phyloP scores from a whole-genome alignment of 345 rosid genomes.

The Hibiscus trionum region DNA sequence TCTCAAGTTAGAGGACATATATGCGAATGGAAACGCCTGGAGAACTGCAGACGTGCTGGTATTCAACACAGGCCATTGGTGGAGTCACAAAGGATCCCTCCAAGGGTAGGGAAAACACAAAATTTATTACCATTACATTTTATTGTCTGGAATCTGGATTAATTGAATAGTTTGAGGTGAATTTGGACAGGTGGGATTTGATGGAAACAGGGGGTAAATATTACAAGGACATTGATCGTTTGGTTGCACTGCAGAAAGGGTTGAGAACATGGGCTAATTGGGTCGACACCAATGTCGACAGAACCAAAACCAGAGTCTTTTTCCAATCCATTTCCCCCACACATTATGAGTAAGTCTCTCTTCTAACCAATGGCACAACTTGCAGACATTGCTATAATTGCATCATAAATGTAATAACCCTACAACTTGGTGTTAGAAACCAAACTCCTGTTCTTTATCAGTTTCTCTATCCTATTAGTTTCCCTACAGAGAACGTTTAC shows the following conservation, averaged over 20 bases:
- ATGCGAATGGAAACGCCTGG: slow-evolving; percentile 70
- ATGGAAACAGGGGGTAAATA: slow-evolving; percentile 64
- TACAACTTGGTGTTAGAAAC: neutral
- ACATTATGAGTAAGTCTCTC: slow-evolving; percentile 62
- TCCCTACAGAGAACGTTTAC: no score
- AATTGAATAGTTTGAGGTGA: neutral
- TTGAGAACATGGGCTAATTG: slow-evolving; percentile 82
- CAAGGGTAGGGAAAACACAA: slow-evolving; percentile 41
- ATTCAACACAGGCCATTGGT: slow-evolving; percentile 98
- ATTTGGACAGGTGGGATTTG: slow-evolving; percentile 76
- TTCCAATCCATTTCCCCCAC: slow-evolving; percentile 87
- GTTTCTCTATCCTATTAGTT: neutral
- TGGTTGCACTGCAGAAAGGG: slow-evolving; percentile 68
- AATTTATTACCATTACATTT: neutral
- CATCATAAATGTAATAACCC: neutral
- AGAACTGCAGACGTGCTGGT: slow-evolving; percentile 52
- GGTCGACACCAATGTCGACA: slow-evolving; percentile 55
- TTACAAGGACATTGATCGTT: slow-evolving; percentile 82
- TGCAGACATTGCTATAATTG: neutral
- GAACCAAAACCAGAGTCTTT: slow-evolving; percentile 48
- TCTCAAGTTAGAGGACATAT: slow-evolving; percentile 56
- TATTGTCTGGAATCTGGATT: no score
- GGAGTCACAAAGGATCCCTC: slow-evolving; percentile 71
- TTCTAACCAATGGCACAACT: neutral
- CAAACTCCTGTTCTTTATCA: neutral